These are phyloP conservation scores for Hypoxylon lienhwacheense DNA, from an alignment of 495 filamentous ascomycete species.

Conservation along the genomic window DNA sequence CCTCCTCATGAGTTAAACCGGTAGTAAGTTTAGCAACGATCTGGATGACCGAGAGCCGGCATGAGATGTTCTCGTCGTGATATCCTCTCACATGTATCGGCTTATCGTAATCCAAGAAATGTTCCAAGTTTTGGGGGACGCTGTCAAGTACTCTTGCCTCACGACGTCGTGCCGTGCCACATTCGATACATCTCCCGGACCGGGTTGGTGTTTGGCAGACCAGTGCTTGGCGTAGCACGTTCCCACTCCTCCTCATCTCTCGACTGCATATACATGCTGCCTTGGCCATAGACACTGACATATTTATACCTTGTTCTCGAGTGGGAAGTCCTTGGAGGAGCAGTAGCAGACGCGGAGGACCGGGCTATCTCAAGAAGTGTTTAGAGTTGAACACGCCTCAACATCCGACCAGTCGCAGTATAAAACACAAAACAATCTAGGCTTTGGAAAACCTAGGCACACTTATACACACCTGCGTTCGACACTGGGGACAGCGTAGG, in stretches of 20 bases:
- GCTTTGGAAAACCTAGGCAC: no score
- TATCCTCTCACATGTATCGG: constrained; percentile 5
- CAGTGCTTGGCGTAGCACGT: background rate
- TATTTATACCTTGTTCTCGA: no score
- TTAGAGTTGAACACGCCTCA: no score
- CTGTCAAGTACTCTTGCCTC: background rate
- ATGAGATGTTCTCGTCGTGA: constrained; percentile 8
- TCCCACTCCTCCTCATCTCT: background rate
- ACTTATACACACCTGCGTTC: no score
- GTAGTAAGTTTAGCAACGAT: constrained; percentile 1
- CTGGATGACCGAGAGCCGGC: constrained; percentile 6
- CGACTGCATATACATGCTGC: background rate
- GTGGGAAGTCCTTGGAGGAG: no score
- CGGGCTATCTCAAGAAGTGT: no score
- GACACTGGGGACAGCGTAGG: no score
- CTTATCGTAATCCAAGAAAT: background rate
- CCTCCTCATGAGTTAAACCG: constrained; percentile 9
- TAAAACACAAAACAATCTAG: no score
- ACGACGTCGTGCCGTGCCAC: constrained; percentile 1
- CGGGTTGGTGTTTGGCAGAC: background rate
- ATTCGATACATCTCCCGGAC: constrained; percentile 18
- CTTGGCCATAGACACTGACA: background rate
- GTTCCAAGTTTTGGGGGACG: background rate
- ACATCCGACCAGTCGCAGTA: no score
- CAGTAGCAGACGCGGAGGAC: no score